These are phyloP conservation scores for Crithidia expoeki DNA, from an alignment of 208 protist species.

Conservation along the genomic window DNA sequence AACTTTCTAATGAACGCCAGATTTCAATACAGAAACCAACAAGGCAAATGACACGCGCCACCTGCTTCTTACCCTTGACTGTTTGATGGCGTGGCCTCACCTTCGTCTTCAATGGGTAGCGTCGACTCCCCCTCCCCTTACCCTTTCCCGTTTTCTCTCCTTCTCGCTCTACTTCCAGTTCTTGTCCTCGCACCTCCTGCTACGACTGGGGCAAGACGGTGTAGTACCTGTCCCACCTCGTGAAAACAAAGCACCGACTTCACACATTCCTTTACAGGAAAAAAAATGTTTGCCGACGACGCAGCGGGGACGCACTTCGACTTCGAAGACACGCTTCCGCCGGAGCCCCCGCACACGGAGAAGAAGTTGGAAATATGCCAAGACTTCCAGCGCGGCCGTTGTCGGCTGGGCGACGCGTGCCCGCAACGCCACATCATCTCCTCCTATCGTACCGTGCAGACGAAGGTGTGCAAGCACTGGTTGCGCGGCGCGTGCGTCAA, in stretches of 20 bases:
- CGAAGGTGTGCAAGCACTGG: conserved; percentile 97
- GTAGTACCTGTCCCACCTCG: neutral
- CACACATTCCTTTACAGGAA: too few relatives aligned
- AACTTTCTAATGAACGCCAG: too few relatives aligned
- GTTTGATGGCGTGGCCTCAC: too few relatives aligned
- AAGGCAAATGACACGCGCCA: too few relatives aligned
- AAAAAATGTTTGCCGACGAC: conserved; percentile 73
- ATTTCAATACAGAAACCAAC: too few relatives aligned
- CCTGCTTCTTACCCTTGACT: too few relatives aligned
- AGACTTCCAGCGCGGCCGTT: conserved; percentile 95
- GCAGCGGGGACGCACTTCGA: conserved; percentile 61
- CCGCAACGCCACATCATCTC: conserved; percentile 93
- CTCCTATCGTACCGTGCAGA: conserved; percentile 59
- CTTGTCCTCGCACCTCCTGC: neutral
- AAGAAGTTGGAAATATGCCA: conserved; percentile 91
- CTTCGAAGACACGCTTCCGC: conserved; percentile 79
- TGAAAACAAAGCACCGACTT: neutral
- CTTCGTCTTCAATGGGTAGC: too few relatives aligned
- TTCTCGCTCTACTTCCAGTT: neutral
- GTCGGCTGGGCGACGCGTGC: conserved; percentile 92
- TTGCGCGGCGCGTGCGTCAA: conserved; percentile 96
- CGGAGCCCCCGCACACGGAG: conserved; percentile 73
- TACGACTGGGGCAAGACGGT: neutral
- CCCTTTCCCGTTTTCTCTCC: neutral
- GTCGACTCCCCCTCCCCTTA: neutral